Evolutionary conservation across 2,329 filamentous ascomycete species (phyloP).

Genomic region (Lasiodiplodia hormozganensis): DNA sequence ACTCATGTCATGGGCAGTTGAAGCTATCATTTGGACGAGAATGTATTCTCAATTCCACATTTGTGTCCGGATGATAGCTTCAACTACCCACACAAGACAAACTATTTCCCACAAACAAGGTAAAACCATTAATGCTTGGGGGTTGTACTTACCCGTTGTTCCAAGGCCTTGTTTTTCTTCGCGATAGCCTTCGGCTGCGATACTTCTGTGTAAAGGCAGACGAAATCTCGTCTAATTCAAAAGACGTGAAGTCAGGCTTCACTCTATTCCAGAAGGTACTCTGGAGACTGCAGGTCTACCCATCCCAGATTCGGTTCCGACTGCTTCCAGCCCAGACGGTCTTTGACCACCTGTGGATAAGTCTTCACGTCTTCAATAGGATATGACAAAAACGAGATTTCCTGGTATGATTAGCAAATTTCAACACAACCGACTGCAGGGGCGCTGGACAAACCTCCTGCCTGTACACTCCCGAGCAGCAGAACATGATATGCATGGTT

Average conservation of each 20-base stretch:
- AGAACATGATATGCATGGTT: constrained; percentile 51
- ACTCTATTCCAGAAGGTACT: constrained; percentile 36
- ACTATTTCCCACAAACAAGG: too few relatives aligned
- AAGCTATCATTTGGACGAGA: too few relatives aligned
- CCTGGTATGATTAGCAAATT: constrained; percentile 30
- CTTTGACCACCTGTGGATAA: constrained; percentile 46
- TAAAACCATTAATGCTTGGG: too few relatives aligned
- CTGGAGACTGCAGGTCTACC: constrained; percentile 49
- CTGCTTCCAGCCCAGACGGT: constrained; percentile 50
- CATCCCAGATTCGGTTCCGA: constrained; percentile 51
- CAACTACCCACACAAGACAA: too few relatives aligned
- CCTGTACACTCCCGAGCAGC: constrained; percentile 47
- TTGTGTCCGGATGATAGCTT: too few relatives aligned
- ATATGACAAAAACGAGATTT: constrained; percentile 47
- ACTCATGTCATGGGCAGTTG: too few relatives aligned
- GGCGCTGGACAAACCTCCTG: constrained; percentile 38
- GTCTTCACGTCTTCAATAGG: constrained; percentile 48
- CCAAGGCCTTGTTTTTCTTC: too few relatives aligned
- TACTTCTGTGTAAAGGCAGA: background rate
- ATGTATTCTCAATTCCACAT: too few relatives aligned
- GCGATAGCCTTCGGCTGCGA: too few relatives aligned
- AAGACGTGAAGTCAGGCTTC: background rate
- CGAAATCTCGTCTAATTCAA: background rate
- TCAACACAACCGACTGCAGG: background rate
- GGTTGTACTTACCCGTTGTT: too few relatives aligned